These are phyloP conservation scores for Pisolithus marmoratus DNA, from an alignment of 768 basidiomycete species.

Conservation along the genomic window DNA sequence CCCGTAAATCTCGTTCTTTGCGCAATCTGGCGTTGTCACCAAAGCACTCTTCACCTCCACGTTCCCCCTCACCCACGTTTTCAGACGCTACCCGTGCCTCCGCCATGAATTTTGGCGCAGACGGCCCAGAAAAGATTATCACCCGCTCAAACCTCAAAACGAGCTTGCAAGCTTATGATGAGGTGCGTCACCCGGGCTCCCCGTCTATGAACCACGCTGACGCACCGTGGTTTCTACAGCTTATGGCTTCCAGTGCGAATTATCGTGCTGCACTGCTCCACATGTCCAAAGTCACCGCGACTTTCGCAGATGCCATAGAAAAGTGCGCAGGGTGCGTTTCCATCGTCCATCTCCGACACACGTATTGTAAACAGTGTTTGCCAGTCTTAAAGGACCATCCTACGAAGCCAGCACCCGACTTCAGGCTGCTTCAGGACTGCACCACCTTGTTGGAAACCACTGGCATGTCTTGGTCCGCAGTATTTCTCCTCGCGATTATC, in stretches of 20 bases:
- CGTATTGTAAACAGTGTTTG: neutral
- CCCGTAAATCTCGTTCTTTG: constrained; percentile 53
- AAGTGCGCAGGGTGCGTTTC: constrained; percentile 68
- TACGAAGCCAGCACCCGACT: constrained; percentile 79
- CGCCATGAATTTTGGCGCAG: constrained; percentile 66
- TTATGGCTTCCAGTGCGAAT: constrained; percentile 67
- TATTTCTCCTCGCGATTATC: constrained; percentile 5
- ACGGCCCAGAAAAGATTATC: constrained; percentile 77
- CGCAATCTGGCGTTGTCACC: constrained; percentile 46
- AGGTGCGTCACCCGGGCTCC: constrained; percentile 42
- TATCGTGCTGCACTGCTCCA: constrained; percentile 79
- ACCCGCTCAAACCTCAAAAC: constrained; percentile 73
- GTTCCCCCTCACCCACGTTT: constrained; percentile 79
- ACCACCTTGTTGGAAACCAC: constrained; percentile 88
- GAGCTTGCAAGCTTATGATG: constrained; percentile 76
- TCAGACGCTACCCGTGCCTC: constrained; percentile 78
- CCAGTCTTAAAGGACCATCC: constrained; percentile 69
- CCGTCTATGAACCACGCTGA: constrained; percentile 7
- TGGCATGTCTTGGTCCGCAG: constrained; percentile 80
- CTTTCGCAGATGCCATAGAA: constrained; percentile 84
- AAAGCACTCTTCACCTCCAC: constrained; percentile 42
- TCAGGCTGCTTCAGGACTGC: constrained; percentile 82
- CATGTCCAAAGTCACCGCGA: constrained; percentile 78
- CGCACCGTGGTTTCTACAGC: constrained; percentile 37
- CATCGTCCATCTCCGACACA: neutral